Percentiles rank a stretch among this genome's conserved stretches.
Conservation (phyloP, 1,284 basidiomycete genomes). For the Sanghuangporus baumii region DNA sequence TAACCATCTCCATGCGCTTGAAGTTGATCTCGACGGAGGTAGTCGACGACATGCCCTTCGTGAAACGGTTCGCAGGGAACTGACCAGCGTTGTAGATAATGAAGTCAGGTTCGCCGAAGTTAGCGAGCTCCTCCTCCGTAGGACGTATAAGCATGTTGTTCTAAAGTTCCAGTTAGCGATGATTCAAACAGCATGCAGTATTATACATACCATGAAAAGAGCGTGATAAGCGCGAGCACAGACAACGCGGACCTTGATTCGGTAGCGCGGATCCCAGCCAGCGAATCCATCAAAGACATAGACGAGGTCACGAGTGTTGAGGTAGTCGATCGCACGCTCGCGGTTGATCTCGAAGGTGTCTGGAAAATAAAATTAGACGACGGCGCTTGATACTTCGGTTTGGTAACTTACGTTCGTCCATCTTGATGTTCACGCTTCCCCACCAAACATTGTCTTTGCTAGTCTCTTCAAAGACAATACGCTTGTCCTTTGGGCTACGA, state of each 20-base stretch:
- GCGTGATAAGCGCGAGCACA: constrained; percentile 99
- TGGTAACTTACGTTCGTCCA: constrained; percentile 80
- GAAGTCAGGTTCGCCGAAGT: constrained; percentile 98
- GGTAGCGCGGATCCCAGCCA: constrained; percentile 98
- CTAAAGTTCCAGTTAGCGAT: constrained; percentile 34
- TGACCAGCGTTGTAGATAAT: constrained; percentile 99
- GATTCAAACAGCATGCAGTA: neutral
- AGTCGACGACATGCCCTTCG: constrained; percentile 98
- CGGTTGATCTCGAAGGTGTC: constrained; percentile 99
- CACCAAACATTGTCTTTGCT: constrained; percentile 99
- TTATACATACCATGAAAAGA: constrained; percentile 83
- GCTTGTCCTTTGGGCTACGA: constrained; percentile 98
- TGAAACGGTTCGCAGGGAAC: constrained; percentile 99
- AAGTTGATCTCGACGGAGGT: constrained; percentile 99
- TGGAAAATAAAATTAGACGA: constrained; percentile 26
- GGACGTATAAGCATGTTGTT: constrained; percentile 99
- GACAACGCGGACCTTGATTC: constrained; percentile 99
- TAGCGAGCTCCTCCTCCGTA: constrained; percentile 88
- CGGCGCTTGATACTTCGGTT: neutral
- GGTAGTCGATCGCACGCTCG: constrained; percentile 98
- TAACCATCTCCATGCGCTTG: constrained; percentile 99
- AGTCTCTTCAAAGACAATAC: constrained; percentile 97
- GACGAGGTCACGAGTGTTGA: constrained; percentile 98
- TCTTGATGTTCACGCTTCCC: constrained; percentile 99
- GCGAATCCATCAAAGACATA: constrained; percentile 99